These are phyloP conservation scores for Candida albicans DNA, from an alignment of 1,139 yeast species.

Conservation along the genomic window DNA sequence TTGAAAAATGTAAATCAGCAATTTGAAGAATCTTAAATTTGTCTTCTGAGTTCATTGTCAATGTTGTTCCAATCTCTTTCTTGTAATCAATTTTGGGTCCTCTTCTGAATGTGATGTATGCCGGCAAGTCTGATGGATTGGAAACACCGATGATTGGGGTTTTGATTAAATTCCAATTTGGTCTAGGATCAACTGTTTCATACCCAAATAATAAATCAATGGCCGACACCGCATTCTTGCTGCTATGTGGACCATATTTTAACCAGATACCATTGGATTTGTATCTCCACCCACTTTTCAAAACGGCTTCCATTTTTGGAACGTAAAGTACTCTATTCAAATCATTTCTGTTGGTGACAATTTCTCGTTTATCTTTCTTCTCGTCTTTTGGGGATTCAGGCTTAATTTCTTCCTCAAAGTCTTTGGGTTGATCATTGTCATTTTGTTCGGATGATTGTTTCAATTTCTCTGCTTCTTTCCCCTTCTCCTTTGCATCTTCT, in stretches of 20 bases:
- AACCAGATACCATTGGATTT: slow-evolving; percentile 36
- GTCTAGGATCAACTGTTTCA: slow-evolving; percentile 76
- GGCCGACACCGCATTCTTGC: slow-evolving; percentile 37
- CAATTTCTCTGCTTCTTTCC: slow-evolving; percentile 5
- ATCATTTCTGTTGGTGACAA: slow-evolving; percentile 22
- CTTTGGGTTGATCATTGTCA: slow-evolving; percentile 6
- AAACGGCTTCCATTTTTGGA: slow-evolving; percentile 33
- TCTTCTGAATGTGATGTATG: slow-evolving; percentile 32
- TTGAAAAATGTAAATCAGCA: slow-evolving; percentile 83
- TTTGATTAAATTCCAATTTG: slow-evolving; percentile 57
- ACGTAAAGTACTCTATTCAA: slow-evolving; percentile 26
- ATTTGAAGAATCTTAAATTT: slow-evolving; percentile 77
- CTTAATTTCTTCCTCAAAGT: slow-evolving; percentile 2
- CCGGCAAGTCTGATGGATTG: slow-evolving; percentile 20
- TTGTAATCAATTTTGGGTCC: slow-evolving; percentile 27
- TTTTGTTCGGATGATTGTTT: slow-evolving; percentile 4
- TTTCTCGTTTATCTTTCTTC: slow-evolving; percentile 14
- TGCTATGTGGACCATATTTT: slow-evolving; percentile 36
- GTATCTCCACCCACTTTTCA: slow-evolving; percentile 36
- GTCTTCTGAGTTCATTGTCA: slow-evolving; percentile 36
- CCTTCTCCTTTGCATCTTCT: slow-evolving; percentile 6
- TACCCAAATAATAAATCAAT: slow-evolving; percentile 69
- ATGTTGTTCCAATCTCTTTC: slow-evolving; percentile 18
- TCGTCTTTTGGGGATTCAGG: neutral
- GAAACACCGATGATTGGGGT: slow-evolving; percentile 26